Percentiles rank a stretch among this genome's conserved stretches.
These are phyloP conservation scores for Trichoderma sp. DNA, from an alignment of 2,329 filamentous ascomycete genomes.

Conservation along the genomic window DNA sequence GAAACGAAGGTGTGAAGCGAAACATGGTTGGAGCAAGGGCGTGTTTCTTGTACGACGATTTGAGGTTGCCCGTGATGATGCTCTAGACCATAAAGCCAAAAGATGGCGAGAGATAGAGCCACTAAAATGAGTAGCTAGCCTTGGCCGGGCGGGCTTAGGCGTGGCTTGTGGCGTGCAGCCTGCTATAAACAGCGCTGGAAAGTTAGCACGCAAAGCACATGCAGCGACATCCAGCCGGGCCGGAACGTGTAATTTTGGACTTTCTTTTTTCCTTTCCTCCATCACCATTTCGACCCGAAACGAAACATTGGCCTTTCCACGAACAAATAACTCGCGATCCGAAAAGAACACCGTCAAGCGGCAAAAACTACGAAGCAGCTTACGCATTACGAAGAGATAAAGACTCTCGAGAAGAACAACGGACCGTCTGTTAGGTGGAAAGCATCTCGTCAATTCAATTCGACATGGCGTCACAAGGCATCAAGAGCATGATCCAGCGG, in stretches of 20 bases:
- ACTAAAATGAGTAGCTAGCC: neutral
- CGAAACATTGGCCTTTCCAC: neutral
- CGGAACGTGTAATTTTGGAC: neutral
- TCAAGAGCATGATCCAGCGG: conserved; percentile 83
- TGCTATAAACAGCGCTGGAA: neutral
- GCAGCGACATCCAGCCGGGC: neutral
- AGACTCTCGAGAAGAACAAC: no score
- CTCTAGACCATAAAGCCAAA: neutral
- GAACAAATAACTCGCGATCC: neutral
- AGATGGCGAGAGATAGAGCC: neutral
- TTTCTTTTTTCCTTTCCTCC: neutral
- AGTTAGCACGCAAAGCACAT: neutral
- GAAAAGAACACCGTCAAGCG: neutral
- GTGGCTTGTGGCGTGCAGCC: neutral
- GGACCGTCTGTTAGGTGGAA: neutral
- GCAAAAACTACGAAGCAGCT: neutral
- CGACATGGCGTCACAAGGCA: conserved; percentile 39
- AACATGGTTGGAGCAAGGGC: neutral
- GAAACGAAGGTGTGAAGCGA: neutral
- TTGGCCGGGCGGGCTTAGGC: neutral
- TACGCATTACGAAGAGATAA: neutral
- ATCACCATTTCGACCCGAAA: neutral
- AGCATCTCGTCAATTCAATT: neutral
- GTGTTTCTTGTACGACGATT: neutral
- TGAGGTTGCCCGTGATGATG: neutral